Base-by-base conservation (phyloP, 257 asterid genomes). In the Fraxinus cuspidata region DNA sequence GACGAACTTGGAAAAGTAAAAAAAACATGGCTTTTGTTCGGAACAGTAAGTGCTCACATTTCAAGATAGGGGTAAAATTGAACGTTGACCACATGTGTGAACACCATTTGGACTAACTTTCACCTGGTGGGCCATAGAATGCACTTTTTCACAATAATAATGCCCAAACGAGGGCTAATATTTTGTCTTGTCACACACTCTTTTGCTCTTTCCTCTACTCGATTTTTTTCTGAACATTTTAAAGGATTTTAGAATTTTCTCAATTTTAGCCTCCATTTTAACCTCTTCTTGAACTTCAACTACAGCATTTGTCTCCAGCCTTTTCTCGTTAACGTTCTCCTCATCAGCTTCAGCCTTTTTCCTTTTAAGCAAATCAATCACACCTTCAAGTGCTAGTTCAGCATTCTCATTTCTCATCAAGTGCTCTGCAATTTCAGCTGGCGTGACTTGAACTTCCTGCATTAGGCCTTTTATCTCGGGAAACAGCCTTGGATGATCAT, bases 401-500 rank as follows among this genome's bases (percentile, higher is more conserved):
- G 72, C 82, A 69, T 86, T 91, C 63, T 91, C 96, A 40, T 79
- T 91, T 69, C 96, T 86, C 97, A 92, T 91, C 82, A 92, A 80
- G 51, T 91, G 92, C 87, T 92, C 97, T 16, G 97, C 97, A 19
- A 91, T 60, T 77, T 89, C 97, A 2, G 97, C 97, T 8, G 97
- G 97, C 7, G 88, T 85, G 4, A 82, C 82, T 76, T 89, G 83
- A 2, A 82, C 83, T 25, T 87, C 83, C 34, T 82, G 53, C 25
- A 92, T 86, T 60, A 92, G 66, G 60, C 51, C 73, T 67, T 85
- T 87, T 7, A 92, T 87, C 80, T 74, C 88, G 7, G 64, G 79
- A 37, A 88, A 83, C 2, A 73, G 64, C 66, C 40, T 70, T 3
- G 81, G 84, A 37, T 88, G 84, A 70, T 85, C 88, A 2, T 47